These are phyloP conservation scores for Oryza punctata DNA, from an alignment of 176 grass and related monocot species.

Conservation along the genomic window DNA sequence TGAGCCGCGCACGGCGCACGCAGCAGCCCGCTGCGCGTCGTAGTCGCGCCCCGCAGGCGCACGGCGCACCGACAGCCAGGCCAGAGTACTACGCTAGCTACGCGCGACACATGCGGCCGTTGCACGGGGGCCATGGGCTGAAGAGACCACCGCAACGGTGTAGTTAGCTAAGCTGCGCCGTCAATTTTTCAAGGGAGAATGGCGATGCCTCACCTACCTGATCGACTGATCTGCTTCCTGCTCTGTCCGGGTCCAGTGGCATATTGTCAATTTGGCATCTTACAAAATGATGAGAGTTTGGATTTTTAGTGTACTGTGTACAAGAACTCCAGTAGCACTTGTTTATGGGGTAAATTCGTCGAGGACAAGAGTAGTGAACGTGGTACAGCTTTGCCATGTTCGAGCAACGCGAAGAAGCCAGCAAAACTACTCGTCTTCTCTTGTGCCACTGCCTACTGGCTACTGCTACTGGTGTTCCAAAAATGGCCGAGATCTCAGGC, in stretches of 20 bases:
- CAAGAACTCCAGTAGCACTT: not conserved
- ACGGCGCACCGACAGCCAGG: slow-evolving; percentile 17
- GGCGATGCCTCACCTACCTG: slow-evolving; percentile 47
- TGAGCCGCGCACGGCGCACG: slow-evolving; percentile 22
- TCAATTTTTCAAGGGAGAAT: slow-evolving; percentile 21
- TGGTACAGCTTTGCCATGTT: slow-evolving; percentile 24
- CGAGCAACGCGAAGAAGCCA: slow-evolving; percentile 21
- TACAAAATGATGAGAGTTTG: not conserved
- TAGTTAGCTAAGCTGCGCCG: slow-evolving; percentile 6
- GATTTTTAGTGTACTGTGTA: not conserved
- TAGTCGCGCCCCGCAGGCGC: not conserved
- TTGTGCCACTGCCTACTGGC: not conserved
- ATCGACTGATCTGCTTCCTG: not conserved
- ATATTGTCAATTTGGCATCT: not conserved
- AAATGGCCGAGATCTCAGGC: not conserved
- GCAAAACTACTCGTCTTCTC: not conserved
- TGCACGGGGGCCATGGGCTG: slow-evolving; percentile 13
- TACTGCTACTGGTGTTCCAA: not conserved
- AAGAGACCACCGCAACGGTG: slow-evolving; percentile 4
- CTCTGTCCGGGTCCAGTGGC: not conserved
- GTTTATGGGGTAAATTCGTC: slow-evolving; percentile 14
- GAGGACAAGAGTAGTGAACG: not conserved
- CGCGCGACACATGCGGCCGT: slow-evolving; percentile 10
- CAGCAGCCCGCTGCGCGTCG: slow-evolving; percentile 4
- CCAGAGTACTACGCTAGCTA: not conserved